These are phyloP conservation scores for Solanum rostratum DNA, from an alignment of 257 asterid genomes.

Conservation along the genomic window DNA sequence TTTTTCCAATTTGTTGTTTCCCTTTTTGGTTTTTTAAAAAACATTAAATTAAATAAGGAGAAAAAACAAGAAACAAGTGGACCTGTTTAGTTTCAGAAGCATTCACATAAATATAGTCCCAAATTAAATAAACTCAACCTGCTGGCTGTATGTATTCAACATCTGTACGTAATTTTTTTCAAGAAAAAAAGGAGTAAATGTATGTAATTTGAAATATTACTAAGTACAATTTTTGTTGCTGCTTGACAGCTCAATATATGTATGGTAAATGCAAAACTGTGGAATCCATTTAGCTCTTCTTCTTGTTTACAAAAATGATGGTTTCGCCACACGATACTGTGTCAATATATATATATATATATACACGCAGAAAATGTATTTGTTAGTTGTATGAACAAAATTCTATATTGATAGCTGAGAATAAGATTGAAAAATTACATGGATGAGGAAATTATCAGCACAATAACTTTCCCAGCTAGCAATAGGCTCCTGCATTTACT, in stretches of 20 bases:
- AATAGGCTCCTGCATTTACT: background rate
- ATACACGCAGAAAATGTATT: too few species aligned
- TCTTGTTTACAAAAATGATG: background rate
- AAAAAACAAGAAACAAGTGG: background rate
- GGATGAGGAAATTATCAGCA: background rate
- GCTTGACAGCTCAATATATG: background rate
- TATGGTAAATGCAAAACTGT: background rate
- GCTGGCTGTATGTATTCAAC: background rate
- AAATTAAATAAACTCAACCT: background rate
- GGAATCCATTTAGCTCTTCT: background rate
- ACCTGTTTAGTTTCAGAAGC: conserved; percentile 4
- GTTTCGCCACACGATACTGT: too few species aligned
- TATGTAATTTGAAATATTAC: background rate
- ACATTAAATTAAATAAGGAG: background rate
- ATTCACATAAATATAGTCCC: conserved; percentile 4
- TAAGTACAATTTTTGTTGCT: background rate
- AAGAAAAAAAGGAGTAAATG: background rate
- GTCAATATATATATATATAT: too few species aligned
- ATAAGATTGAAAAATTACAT: too few species aligned
- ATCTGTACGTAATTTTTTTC: background rate
- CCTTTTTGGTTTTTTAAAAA: background rate
- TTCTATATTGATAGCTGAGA: too few species aligned
- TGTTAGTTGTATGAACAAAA: too few species aligned
- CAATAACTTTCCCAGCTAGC: background rate
- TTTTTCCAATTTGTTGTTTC: background rate